A percentile compares a stretch with the other conserved stretches of the same genome.
Evolutionary conservation across 805 yeast genomes (phyloP).

Genomic region (Grigorovia transvaalensis): DNA sequence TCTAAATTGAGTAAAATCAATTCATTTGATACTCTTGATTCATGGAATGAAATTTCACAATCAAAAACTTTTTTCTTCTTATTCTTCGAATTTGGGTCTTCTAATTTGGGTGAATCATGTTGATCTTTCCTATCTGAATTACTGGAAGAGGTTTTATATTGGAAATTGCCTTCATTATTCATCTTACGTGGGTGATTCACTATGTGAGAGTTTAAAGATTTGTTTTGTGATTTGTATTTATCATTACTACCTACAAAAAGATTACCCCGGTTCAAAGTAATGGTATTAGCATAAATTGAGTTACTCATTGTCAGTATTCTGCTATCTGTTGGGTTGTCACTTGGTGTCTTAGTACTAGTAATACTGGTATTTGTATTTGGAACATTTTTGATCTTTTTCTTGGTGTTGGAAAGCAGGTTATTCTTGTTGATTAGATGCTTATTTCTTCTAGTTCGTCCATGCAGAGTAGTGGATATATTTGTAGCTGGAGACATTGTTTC

Average conservation of each 20-base stretch:
- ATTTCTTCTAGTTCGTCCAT: constrained; percentile 9
- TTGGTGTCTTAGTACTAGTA: neutral
- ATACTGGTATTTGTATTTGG: neutral
- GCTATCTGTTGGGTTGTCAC: neutral
- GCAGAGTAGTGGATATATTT: constrained; percentile 12
- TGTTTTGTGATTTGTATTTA: constrained; percentile 1
- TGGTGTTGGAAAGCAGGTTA: too few species aligned
- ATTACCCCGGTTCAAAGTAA: constrained; percentile 21
- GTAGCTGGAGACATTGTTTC: constrained; percentile 1
- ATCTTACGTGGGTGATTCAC: neutral
- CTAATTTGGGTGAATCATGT: neutral
- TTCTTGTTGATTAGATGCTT: neutral
- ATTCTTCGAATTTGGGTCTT: neutral
- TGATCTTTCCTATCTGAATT: constrained; percentile 1
- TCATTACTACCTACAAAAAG: constrained; percentile 16
- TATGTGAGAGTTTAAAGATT: neutral
- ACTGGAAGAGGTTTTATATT: neutral
- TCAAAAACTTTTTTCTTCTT: constrained; percentile 3
- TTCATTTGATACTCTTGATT: constrained; percentile 44
- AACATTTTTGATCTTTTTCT: neutral
- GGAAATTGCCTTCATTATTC: neutral
- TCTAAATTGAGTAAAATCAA: constrained; percentile 54
- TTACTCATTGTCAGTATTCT: constrained; percentile 6
- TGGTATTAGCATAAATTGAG: constrained; percentile 16
- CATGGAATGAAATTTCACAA: constrained; percentile 44